Evolutionary conservation across 306 rosid species (phyloP), one percentile per base, ranked within the genome.

Genomic region (Ormosia emarginata): DNA sequence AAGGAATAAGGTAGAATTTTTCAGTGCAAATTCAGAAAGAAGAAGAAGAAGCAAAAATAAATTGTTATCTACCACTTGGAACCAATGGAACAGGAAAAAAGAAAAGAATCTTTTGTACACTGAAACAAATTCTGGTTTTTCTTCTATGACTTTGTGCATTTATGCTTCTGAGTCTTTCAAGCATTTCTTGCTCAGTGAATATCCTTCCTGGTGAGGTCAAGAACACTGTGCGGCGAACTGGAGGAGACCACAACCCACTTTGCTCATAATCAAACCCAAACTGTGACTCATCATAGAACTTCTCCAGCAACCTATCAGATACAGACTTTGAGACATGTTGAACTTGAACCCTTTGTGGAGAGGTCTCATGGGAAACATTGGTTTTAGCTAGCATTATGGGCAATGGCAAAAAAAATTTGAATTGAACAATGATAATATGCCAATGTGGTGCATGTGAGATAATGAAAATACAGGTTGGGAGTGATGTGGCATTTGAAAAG

Each of bases 211-310:
- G 88, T 8, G 98, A 90, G 84, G 81, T 88, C 83, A 92, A 33
- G 89, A 90, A 94, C 53, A 80, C 98, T 0, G 85, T 87, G 7
- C 94, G 89, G 0, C 67, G 83, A 77, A 92, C 64, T 0, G 89
- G 98, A 46, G 98, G 98, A 86, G 98, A 94, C 98, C 98, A 94
- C 61, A 94, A 37, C 8, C 91, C 98, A 81, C 98, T 94, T 77
- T 90, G 81, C 74, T 89, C 94, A 76, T 90, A 92, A 83, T 92
- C 95, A 33, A 90, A 92, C 75, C 83, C 94, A 12, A 88, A 90
- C 46, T 83, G 81, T 7, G 92, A 68, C 13, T 76, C 89, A 50
- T 94, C 98, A n/a, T 82, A 84, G 85, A 90, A 94, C 69, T 94
- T 94, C 29, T 80, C 83, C 4, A 90, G 83, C 77, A 94, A 75